Evolutionary conservation across 768 basidiomycete species (phyloP).

Genomic region (Boletus edulis): DNA sequence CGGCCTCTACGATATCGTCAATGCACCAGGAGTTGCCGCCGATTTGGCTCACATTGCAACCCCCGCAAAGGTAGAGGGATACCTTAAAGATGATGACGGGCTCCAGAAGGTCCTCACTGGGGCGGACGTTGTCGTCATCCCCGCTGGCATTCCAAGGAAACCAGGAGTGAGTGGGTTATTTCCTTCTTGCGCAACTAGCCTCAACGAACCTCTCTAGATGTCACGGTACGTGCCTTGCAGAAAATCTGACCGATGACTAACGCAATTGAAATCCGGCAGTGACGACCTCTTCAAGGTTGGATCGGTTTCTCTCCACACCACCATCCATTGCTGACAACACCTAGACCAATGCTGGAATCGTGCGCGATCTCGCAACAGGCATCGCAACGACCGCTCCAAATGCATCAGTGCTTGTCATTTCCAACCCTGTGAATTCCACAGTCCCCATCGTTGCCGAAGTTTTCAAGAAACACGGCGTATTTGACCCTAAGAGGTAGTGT

Average conservation of each 20-base stretch:
- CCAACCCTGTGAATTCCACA: constrained; percentile 99
- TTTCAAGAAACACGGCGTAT: constrained; percentile 89
- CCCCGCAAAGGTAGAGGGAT: constrained; percentile 81
- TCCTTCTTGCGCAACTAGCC: not conserved
- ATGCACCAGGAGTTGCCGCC: constrained; percentile 94
- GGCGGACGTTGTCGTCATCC: constrained; percentile 90
- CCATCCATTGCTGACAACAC: not conserved
- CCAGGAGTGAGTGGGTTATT: constrained; percentile 64
- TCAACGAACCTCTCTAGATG: constrained; percentile 38
- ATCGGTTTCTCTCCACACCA: not conserved
- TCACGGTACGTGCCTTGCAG: constrained; percentile 38
- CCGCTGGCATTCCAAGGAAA: constrained; percentile 95
- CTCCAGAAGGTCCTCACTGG: constrained; percentile 80
- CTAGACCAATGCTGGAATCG: constrained; percentile 97
- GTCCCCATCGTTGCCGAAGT: constrained; percentile 96
- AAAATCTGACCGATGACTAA: constrained; percentile 8
- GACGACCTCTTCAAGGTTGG: constrained; percentile 94
- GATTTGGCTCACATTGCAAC: constrained; percentile 95
- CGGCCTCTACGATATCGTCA: constrained; percentile 92
- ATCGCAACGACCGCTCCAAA: constrained; percentile 83
- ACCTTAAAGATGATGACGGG: constrained; percentile 76
- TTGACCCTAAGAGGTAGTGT: constrained; percentile 83
- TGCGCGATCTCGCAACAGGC: constrained; percentile 87
- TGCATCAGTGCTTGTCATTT: constrained; percentile 93
- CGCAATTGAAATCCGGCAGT: constrained; percentile 38